These are phyloP conservation scores for Sporothrix variecibatus DNA, from an alignment of 2,329 filamentous ascomycete genomes.

Conservation along the genomic window DNA sequence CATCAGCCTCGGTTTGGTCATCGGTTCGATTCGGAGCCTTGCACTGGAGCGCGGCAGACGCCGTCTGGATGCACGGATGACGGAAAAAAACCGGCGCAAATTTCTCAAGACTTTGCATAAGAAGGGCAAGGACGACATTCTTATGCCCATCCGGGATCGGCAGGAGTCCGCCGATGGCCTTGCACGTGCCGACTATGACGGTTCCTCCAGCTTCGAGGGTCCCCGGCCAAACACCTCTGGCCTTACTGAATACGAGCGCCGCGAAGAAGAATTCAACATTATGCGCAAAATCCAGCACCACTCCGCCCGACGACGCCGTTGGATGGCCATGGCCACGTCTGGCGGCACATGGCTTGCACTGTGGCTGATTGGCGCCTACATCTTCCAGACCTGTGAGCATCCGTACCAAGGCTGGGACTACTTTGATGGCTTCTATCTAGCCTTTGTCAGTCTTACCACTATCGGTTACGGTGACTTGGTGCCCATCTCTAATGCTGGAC, in stretches of 20 bases:
- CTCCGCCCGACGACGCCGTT: slow-evolving; percentile 67
- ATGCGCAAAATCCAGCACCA: slow-evolving; percentile 79
- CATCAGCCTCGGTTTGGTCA: slow-evolving; percentile 60
- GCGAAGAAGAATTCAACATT: slow-evolving; percentile 70
- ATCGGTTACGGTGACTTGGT: slow-evolving; percentile 84
- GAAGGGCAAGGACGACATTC: slow-evolving; percentile 49
- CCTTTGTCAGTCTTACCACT: slow-evolving; percentile 78
- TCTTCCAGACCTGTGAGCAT: slow-evolving; percentile 63
- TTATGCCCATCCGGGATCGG: slow-evolving; percentile 48
- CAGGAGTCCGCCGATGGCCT: neutral
- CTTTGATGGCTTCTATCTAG: slow-evolving; percentile 82
- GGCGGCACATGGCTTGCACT: slow-evolving; percentile 68
- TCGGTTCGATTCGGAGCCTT: slow-evolving; percentile 51
- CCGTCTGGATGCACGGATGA: slow-evolving; percentile 57
- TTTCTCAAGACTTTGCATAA: slow-evolving; percentile 49
- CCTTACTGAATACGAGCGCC: slow-evolving; percentile 57
- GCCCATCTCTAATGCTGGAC: slow-evolving; percentile 74
- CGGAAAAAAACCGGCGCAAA: slow-evolving; percentile 59
- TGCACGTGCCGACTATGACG: neutral
- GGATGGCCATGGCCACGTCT: slow-evolving; percentile 72
- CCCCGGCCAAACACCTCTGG: slow-evolving; percentile 23
- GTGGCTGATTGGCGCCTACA: slow-evolving; percentile 77
- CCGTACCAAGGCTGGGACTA: slow-evolving; percentile 67
- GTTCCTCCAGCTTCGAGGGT: slow-evolving; percentile 18
- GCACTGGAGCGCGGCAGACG: slow-evolving; percentile 60